Evolutionary conservation across 768 basidiomycete genomes (phyloP).

Genomic region (Termitomyces sp.): DNA sequence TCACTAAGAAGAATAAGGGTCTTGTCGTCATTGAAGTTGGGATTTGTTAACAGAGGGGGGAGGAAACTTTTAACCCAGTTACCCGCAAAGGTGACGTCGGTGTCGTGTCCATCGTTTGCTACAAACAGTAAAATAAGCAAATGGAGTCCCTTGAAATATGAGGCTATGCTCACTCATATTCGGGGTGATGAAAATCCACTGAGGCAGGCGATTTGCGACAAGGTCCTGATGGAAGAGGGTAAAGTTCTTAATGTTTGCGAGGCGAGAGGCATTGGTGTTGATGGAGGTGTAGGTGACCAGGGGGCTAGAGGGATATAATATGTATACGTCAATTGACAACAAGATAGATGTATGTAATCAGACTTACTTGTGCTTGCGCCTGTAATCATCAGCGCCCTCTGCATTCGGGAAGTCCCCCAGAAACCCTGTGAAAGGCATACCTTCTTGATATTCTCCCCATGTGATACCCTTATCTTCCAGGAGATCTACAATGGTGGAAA

Average conservation of each 20-base stretch:
- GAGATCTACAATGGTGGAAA: conserved; percentile 56
- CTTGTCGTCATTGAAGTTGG: conserved; percentile 45
- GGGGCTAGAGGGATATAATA: conserved; percentile 22
- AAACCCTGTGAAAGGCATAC: conserved; percentile 47
- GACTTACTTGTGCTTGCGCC: conserved; percentile 26
- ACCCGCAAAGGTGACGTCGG: conserved; percentile 42
- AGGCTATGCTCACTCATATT: conserved; percentile 33
- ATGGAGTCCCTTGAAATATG: neutral
- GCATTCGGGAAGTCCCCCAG: conserved; percentile 19
- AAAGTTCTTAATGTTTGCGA: conserved; percentile 48
- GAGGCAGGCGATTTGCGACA: conserved; percentile 44
- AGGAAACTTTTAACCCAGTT: conserved; percentile 48
- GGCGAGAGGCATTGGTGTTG: conserved; percentile 34
- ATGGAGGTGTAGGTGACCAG: conserved; percentile 48
- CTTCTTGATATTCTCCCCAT: conserved; percentile 62
- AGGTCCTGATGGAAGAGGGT: conserved; percentile 59
- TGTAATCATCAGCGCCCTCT: conserved; percentile 20
- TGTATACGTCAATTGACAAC: neutral
- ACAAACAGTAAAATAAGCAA: conserved; percentile 4
- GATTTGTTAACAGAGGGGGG: conserved; percentile 42
- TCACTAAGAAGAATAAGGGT: conserved; percentile 52
- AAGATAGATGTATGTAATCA: too few species aligned
- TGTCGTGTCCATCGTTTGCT: conserved; percentile 56
- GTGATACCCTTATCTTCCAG: conserved; percentile 51
- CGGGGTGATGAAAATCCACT: conserved; percentile 61